Conservation (phyloP, 305 asterid genomes). For the Fraxinus baroniana region DNA sequence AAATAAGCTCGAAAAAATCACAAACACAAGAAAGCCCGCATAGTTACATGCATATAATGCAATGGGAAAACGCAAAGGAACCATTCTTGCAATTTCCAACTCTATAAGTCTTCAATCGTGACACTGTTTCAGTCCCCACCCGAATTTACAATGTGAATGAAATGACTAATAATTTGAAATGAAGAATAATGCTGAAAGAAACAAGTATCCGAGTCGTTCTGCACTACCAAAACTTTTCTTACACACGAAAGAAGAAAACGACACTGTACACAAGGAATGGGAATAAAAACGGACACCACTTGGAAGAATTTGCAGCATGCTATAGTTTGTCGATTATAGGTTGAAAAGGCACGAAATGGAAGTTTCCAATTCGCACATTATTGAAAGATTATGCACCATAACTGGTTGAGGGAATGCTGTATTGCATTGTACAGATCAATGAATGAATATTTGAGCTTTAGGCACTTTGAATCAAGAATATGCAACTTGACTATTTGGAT, state of each 20-base stretch:
- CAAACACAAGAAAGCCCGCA: neutral
- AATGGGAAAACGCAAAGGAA: slow-evolving; percentile 14
- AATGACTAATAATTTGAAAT: too few species aligned
- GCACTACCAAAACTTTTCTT: slow-evolving; percentile 94
- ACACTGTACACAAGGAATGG: slow-evolving; percentile 64
- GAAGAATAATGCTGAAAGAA: slow-evolving; percentile 24
- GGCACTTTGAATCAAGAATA: slow-evolving; percentile 27
- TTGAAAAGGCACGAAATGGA: slow-evolving; percentile 26
- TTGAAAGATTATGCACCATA: slow-evolving; percentile 36
- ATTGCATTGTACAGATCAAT: slow-evolving; percentile 35
- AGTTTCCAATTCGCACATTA: too few species aligned
- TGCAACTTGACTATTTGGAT: slow-evolving; percentile 35
- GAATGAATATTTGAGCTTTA: slow-evolving; percentile 35
- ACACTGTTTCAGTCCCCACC: slow-evolving; percentile 37
- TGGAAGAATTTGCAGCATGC: slow-evolving; percentile 23
- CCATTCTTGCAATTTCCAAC: slow-evolving; percentile 46
- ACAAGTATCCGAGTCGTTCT: slow-evolving; percentile 44
- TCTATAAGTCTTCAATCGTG: slow-evolving; percentile 33
- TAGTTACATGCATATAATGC: neutral
- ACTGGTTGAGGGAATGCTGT: slow-evolving; percentile 16
- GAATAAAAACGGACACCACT: slow-evolving; percentile 32
- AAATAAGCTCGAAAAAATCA: neutral
- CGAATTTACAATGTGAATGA: slow-evolving; percentile 70
- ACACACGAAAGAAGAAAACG: slow-evolving; percentile 67
- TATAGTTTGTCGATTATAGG: slow-evolving; percentile 15